phyloP scores from a whole-genome alignment of 345 rosid genomes.

The Dipteronia dyeriana region DNA sequence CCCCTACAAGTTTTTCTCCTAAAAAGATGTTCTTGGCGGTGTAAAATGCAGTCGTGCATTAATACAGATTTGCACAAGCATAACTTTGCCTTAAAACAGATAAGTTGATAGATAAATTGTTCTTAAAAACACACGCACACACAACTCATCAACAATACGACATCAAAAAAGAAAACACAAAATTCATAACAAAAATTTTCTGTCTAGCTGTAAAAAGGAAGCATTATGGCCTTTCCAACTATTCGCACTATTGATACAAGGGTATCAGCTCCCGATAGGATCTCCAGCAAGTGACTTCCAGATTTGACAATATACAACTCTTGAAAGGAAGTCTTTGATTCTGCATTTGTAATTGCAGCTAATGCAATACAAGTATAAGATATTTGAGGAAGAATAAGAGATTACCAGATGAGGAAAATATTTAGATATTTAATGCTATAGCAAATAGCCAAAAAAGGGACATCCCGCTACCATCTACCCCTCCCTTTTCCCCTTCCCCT shows the following conservation, averaged over 20 bases:
- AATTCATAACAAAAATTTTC: neutral
- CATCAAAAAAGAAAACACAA: neutral
- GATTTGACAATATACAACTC: neutral
- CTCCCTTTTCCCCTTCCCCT: conserved; percentile 38
- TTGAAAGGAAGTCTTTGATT: neutral
- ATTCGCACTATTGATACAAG: neutral
- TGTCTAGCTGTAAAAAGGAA: neutral
- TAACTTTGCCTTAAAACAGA: neutral
- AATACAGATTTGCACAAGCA: neutral
- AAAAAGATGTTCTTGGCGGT: no score
- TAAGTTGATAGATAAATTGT: neutral
- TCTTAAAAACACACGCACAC: neutral
- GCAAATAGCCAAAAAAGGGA: neutral
- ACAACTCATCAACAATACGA: no score
- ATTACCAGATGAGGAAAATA: neutral
- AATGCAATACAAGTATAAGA: neutral
- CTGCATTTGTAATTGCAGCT: neutral
- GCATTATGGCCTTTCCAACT: neutral
- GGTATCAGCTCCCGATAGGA: neutral
- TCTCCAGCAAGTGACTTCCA: neutral
- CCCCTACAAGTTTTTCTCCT: no score
- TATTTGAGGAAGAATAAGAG: neutral
- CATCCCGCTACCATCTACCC: conserved; percentile 37
- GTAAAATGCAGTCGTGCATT: neutral
- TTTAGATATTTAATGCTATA: neutral